Evolutionary conservation across 306 rosid species (phyloP), one percentile per base, ranked within the genome.

Genomic region (Benincasa hispida): DNA sequence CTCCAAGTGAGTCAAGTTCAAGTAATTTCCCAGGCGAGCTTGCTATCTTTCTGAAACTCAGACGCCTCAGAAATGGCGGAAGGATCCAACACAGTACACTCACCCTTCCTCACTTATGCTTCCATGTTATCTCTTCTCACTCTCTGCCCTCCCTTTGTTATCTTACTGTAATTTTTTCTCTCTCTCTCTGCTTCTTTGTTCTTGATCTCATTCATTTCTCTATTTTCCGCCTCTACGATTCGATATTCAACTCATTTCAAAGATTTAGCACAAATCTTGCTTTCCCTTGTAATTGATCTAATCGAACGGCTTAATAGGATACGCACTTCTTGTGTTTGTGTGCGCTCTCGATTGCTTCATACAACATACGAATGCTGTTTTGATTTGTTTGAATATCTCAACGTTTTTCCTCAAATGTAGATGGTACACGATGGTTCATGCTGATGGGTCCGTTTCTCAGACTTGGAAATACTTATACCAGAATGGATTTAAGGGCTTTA

Each of bases 341-440:
- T 19, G 15, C 3, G 47, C n/a, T 28, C 32, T 28, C 53, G 14
- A 47, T 47, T 47, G 5, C 53, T 47, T 13, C 47, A 47, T 47
- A 18, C 18, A 47, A 3, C 18, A 47, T 47, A 12, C 53, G 2
- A 47, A 47, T 47, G 53, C 32, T 28, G 3, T 28, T 28, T 32
- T 32, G 35, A 32, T 57, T 50, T 60, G 47, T 32, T 4, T n/a
- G 15, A 22, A 60, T 34, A 34, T 35, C 45, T n/a, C 24, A 3
- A 50, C 24, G 3, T 25, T 54, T 58, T 21, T 55, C 62, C 4
- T 27, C 68, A 50, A 10, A 63, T 85, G 85, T 89, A 94, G 99
- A 87, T 94, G 99, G 99, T 89, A 92, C 75, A 92, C 97, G 10
- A 94, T 94, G 99, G 92, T 91, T 7, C 81, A 73, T 19, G 92